phyloP scores from a whole-genome alignment of 306 rosid species.

The Citrullus mucosospermus region DNA sequence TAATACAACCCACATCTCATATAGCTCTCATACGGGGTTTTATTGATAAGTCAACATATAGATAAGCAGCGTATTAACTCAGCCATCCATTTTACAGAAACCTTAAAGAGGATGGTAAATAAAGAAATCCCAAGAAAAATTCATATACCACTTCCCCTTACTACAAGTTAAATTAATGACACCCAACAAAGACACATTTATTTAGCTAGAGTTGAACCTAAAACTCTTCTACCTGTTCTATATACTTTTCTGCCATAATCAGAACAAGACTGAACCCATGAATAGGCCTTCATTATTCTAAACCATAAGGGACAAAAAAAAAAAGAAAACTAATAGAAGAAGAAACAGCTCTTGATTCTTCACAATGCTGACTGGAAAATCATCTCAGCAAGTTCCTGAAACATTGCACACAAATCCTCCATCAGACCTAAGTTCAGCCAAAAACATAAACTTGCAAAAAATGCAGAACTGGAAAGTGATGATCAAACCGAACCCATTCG shows the following conservation, averaged over 20 bases:
- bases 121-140: neutral
- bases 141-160: neutral
- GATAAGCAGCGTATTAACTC: neutral
- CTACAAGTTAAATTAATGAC: neutral
- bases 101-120: neutral
- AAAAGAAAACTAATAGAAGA: neutral
- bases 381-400: slow-evolving; percentile 98
- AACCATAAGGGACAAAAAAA: neutral
- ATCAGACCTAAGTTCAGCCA: neutral
- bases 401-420: neutral
- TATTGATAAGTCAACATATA: too few relatives aligned
- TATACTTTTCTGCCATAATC: neutral
- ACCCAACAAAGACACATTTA: neutral
- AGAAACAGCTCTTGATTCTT: slow-evolving; percentile 3
- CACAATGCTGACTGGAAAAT: slow-evolving; percentile 66
- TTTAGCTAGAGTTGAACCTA: neutral
- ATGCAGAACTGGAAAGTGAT: neutral
- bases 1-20: too few relatives aligned
- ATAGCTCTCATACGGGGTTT: too few relatives aligned
- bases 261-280: neutral
- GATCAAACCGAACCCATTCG: neutral
- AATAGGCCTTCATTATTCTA: neutral
- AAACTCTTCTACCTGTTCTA: neutral
- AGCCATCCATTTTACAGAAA: neutral
- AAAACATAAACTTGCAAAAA: neutral